These are phyloP conservation scores for Tuber umbilicatum DNA, from an alignment of 495 filamentous ascomycete genomes.

Conservation along the genomic window DNA sequence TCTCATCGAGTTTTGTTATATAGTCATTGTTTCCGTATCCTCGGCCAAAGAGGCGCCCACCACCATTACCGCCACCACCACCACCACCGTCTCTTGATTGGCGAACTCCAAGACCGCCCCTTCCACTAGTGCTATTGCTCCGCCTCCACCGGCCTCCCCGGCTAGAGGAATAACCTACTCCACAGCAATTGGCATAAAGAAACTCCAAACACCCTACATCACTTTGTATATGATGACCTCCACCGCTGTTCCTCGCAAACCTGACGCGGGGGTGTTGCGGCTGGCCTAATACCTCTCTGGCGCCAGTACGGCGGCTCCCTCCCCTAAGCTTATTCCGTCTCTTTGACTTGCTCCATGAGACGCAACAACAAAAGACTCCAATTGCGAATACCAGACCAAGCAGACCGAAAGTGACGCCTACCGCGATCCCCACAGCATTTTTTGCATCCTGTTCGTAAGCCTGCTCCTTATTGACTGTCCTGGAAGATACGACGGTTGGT, in stretches of 20 bases:
- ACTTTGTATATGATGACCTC: background rate
- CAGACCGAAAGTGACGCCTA: constrained; percentile 21
- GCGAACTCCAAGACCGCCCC: background rate
- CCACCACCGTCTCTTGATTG: background rate
- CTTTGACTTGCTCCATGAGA: constrained; percentile 1
- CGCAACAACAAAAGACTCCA: constrained; percentile 6
- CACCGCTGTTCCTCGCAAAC: background rate
- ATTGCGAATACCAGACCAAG: background rate
- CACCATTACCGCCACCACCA: background rate
- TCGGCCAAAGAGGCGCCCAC: background rate
- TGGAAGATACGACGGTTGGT: background rate
- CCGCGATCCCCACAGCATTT: constrained; percentile 13
- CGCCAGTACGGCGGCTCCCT: background rate
- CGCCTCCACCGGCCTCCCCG: background rate
- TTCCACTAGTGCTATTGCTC: background rate
- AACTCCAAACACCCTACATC: constrained; percentile 4
- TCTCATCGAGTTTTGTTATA: background rate
- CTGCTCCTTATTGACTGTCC: background rate
- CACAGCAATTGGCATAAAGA: constrained; percentile 15
- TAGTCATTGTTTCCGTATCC: background rate
- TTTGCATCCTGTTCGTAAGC: constrained; percentile 12
- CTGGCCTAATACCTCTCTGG: background rate
- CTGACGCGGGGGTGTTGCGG: background rate
- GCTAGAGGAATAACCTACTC: background rate
- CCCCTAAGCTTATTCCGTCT: background rate